Percentiles rank a stretch among this genome's conserved stretches.
Evolutionary conservation across 148 eudicot genomes (phyloP).

Genomic region (Diospyros lotus): DNA sequence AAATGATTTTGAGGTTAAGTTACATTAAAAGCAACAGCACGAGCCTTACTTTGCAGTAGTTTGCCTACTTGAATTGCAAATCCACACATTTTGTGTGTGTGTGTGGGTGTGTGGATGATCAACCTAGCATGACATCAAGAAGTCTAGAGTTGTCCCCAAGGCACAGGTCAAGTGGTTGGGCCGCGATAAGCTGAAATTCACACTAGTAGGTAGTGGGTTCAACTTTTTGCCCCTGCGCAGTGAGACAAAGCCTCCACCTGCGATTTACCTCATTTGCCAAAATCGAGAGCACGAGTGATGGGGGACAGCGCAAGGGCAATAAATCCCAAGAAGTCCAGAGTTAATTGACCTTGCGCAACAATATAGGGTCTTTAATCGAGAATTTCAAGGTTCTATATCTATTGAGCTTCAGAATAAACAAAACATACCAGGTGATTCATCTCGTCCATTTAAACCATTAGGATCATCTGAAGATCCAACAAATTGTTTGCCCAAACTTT

Average conservation of each 20-base stretch:
- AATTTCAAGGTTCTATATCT: not conserved
- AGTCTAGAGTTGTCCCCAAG: no score
- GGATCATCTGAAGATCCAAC: conserved; percentile 15
- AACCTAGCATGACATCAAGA: not conserved
- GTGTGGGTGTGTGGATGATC: not conserved
- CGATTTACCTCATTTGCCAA: no score
- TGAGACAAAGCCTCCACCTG: no score
- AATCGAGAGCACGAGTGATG: no score
- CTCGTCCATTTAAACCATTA: conserved; percentile 14
- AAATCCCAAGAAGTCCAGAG: no score
- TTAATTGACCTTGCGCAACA: not conserved
- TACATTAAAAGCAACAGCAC: not conserved
- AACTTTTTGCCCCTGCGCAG: no score
- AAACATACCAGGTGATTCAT: conserved; percentile 20
- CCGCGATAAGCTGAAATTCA: no score
- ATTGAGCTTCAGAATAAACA: not conserved
- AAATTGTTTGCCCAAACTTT: conserved; percentile 16
- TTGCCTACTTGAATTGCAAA: not conserved
- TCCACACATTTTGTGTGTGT: no score
- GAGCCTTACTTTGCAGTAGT: not conserved
- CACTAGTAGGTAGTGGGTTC: no score
- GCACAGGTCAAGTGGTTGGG: no score
- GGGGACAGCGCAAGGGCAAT: no score
- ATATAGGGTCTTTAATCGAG: not conserved
- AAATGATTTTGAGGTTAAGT: not conserved